Base-by-base conservation (phyloP, 2,329 filamentous ascomycete species). In the Myriosclerotinia scirpicola region DNA sequence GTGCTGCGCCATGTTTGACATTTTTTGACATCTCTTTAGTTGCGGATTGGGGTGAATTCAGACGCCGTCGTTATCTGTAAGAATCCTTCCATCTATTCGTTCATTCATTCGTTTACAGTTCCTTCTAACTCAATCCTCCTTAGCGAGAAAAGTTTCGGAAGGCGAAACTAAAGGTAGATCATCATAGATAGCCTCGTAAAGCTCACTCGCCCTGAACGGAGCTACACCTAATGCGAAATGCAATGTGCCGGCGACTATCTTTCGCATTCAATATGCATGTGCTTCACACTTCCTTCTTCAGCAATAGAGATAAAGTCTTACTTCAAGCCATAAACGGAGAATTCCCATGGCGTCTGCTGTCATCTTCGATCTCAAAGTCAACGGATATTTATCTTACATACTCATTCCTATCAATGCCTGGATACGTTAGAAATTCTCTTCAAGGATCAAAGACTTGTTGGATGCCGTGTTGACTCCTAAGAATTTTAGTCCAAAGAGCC, bases 1-100 rank as follows among this genome's bases (percentile, higher is more conserved):
- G n/a, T 9, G 34, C 64, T 61, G 55, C 64, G 50, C 55, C 38
- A 61, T 61, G 48, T 61, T 60, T 66, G 26, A 54, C 55, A 66
- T 61, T 61, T 50, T 61, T 66, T 46, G 44, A 61, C 55, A 38
- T 54, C 30, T 42, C 54, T 52, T 40, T 14, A 63, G 34, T 26
- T n/a, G 48, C n/a, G 34, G 34, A 55, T 55, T 38, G 5, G 20
- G 30, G 30, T 26, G 14, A 15, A 54, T 22, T 4, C 26, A 30
- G n/a, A 42, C n/a, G 22, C 53, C 36, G 34, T 20, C 14, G 17
- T 15, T 50, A 8, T 34, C 11, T 54, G 36, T 30, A n/a, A 46
- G 48, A 22, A 65, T 38, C 46, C 36, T 54, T 30, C 17, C 36
- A 22, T 44, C n/a, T 38, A 59, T 46, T 30, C 26, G 38, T 36